These are phyloP conservation scores for Houttuynia cordata DNA, from an alignment of 164 flowering plant species.

Conservation along the genomic window DNA sequence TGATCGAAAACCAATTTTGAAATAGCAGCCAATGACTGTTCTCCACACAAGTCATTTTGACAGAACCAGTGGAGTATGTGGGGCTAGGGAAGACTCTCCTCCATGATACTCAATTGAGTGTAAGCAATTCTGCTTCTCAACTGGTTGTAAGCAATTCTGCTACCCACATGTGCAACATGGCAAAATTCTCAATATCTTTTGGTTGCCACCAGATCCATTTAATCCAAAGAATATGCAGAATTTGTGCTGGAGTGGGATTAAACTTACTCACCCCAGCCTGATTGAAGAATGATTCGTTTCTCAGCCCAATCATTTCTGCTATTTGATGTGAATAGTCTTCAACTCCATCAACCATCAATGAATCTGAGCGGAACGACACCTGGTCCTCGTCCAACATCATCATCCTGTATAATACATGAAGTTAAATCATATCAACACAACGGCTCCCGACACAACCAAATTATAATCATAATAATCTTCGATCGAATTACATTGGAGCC, in stretches of 20 bases:
- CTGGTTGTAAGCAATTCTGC: too few species aligned
- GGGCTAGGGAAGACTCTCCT: too few species aligned
- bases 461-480: neutral
- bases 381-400: conserved; percentile 98
- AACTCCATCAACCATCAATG: conserved; percentile 65
- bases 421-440: conserved; percentile 2
- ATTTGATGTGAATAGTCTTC: conserved; percentile 98
- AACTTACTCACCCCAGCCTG: conserved; percentile 74
- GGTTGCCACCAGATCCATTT: neutral
- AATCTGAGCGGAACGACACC: conserved; percentile 79
- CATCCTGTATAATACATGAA: conserved; percentile 43
- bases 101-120: too few species aligned
- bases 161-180: too few species aligned
- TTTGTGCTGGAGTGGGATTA: neutral
- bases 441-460: neutral
- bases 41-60: too few species aligned
- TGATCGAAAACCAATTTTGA: too few species aligned
- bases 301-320: conserved; percentile 94
- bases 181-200: neutral
- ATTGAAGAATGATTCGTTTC: conserved; percentile 64
- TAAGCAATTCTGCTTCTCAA: too few species aligned
- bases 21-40: too few species aligned
- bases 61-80: too few species aligned
- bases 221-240: neutral
- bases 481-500: neutral